Conservation (phyloP, 148 eudicot genomes). For the Persicaria maculosa region DNA sequence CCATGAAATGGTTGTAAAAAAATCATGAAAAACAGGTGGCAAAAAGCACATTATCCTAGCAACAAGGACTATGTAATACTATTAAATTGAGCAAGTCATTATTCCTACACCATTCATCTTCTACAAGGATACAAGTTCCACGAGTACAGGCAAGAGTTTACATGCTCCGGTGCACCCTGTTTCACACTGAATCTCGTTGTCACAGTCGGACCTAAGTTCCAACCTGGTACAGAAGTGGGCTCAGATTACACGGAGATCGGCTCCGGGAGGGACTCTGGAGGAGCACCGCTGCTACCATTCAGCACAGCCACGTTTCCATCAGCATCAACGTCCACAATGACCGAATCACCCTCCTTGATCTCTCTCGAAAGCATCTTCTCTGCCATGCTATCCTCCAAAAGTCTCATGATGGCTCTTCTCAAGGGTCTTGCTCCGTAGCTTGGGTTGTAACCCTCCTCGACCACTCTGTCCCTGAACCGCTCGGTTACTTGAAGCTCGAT, state of each 20-base stretch:
- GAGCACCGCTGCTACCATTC: slow-evolving; percentile 1
- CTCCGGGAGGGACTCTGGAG: neutral
- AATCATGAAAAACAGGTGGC: neutral
- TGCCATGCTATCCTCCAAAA: slow-evolving; percentile 34
- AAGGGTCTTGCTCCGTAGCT: slow-evolving; percentile 38
- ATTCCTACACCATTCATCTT: slow-evolving; percentile 1
- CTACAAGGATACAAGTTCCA: neutral
- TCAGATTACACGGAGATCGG: neutral
- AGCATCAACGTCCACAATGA: slow-evolving; percentile 19
- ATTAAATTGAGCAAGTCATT: neutral
- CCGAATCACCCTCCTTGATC: slow-evolving; percentile 19
- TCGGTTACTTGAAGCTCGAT: slow-evolving; percentile 19
- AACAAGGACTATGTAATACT: neutral
- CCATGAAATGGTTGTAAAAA: neutral
- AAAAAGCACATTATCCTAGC: neutral
- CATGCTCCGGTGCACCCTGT: no score
- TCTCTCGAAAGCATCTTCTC: slow-evolving; percentile 28
- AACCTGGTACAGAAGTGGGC: neutral
- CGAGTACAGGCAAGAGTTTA: neutral
- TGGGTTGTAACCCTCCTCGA: slow-evolving; percentile 20
- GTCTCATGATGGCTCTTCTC: slow-evolving; percentile 29
- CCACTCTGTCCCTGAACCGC: slow-evolving; percentile 17
- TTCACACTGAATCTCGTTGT: neutral
- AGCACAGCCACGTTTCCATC: slow-evolving; percentile 14
- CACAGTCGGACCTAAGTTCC: no score